Evolutionary conservation across 208 protist species (phyloP).

Genomic region (Blechomonas ayalai): DNA sequence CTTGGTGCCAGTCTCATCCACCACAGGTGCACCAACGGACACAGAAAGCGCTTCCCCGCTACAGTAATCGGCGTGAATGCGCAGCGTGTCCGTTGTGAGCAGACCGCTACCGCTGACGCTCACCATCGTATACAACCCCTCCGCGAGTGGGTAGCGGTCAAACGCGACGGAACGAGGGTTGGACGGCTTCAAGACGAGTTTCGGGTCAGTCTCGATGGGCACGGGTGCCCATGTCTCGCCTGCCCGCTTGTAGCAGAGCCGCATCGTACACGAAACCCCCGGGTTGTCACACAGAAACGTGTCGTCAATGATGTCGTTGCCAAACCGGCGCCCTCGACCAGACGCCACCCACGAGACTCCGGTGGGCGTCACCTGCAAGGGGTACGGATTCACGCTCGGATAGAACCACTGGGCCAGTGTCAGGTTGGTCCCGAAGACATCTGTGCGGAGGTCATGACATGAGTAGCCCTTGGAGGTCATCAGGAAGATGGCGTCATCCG

Average conservation of each 20-base stretch:
- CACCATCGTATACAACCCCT: conserved; percentile 76
- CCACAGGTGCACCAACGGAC: conserved; percentile 14
- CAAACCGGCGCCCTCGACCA: conserved; percentile 53
- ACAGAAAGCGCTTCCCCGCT: conserved; percentile 33
- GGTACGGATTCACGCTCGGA: conserved; percentile 51
- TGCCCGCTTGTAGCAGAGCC: conserved; percentile 75
- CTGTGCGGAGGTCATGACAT: conserved; percentile 79
- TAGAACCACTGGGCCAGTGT: conserved; percentile 48
- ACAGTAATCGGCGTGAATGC: conserved; percentile 20
- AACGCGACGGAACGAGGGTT: conserved; percentile 62
- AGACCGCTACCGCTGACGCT: conserved; percentile 62
- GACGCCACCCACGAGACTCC: conserved; percentile 68
- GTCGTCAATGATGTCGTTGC: conserved; percentile 43
- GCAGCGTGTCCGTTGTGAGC: conserved; percentile 26
- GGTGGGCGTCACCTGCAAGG: conserved; percentile 25
- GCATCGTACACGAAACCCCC: conserved; percentile 43
- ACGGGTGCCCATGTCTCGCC: conserved; percentile 77
- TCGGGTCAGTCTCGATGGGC: conserved; percentile 14
- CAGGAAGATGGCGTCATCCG: conserved; percentile 56
- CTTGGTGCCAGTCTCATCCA: conserved; percentile 24
- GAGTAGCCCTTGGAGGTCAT: conserved; percentile 56
- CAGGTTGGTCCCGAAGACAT: conserved; percentile 35
- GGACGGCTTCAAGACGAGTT: conserved; percentile 23
- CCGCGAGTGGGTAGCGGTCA: conserved; percentile 48
- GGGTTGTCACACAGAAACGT: conserved; percentile 37